Evolutionary conservation across 1,284 basidiomycete genomes (phyloP).

Genomic region (Ceratobasidium sp.): DNA sequence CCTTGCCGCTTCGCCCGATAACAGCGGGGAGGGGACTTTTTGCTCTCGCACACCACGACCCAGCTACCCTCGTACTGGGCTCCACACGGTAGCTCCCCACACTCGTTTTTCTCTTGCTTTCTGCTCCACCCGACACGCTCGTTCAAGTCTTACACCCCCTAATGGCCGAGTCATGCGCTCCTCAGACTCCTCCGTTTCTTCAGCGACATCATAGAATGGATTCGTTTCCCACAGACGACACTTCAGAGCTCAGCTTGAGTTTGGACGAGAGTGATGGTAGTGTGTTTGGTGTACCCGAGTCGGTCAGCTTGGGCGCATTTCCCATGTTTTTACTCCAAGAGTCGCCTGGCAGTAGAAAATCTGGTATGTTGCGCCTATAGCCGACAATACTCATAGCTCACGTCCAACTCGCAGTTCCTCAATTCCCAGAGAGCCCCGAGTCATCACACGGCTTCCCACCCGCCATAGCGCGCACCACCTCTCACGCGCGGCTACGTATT

Average conservation of each 20-base stretch:
- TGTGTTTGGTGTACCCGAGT: constrained; percentile 2
- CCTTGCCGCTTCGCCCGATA: background rate
- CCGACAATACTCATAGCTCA: background rate
- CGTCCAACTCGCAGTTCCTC: constrained; percentile 14
- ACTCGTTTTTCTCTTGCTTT: constrained; percentile 7
- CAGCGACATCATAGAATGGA: constrained; percentile 28
- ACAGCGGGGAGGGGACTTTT: background rate
- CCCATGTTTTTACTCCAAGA: constrained; percentile 39
- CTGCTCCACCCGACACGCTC: too few species aligned
- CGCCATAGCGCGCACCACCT: background rate
- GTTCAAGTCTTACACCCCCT: too few species aligned
- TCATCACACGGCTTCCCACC: constrained; percentile 26
- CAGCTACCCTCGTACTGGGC: background rate
- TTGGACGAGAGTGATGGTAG: constrained; percentile 2
- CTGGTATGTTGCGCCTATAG: background rate
- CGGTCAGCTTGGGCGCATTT: constrained; percentile 34
- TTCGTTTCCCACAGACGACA: constrained; percentile 37
- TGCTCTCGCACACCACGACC: constrained; percentile 13
- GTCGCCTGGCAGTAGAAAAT: constrained; percentile 6
- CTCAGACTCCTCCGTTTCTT: constrained; percentile 12
- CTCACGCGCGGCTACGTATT: background rate
- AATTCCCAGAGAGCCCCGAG: constrained; percentile 40
- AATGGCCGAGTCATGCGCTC: constrained; percentile 10
- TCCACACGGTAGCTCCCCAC: background rate
- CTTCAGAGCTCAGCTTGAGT: background rate